Percentiles rank a stretch among this genome's conserved stretches.
phyloP scores from a whole-genome alignment of 1,284 basidiomycete genomes.

The Rhodofomes roseus region DNA sequence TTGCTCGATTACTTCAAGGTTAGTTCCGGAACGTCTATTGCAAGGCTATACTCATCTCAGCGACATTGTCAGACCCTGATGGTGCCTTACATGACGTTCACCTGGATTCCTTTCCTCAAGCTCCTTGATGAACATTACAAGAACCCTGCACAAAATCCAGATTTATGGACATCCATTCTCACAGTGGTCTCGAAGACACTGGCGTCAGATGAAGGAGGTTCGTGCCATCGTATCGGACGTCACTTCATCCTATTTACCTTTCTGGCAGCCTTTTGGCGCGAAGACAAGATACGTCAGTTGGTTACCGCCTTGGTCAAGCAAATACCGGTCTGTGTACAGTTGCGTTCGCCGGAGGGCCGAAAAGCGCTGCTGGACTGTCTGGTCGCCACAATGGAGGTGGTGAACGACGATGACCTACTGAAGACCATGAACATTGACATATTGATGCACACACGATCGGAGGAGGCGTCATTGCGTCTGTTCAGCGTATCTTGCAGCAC shows the following conservation, averaged over 20 bases:
- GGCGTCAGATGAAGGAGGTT: constrained; percentile 78
- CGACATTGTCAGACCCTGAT: constrained; percentile 62
- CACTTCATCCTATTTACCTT: not conserved
- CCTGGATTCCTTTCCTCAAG: constrained; percentile 69
- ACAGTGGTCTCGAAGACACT: constrained; percentile 69
- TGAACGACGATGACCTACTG: constrained; percentile 61
- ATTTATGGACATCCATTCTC: constrained; percentile 68
- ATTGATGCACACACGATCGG: constrained; percentile 86
- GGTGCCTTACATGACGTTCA: constrained; percentile 84
- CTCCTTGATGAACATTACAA: constrained; percentile 52
- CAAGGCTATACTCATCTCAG: not conserved
- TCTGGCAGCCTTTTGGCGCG: constrained; percentile 79
- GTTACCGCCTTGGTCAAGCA: constrained; percentile 61
- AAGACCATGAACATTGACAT: constrained; percentile 82
- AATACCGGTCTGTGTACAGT: constrained; percentile 46
- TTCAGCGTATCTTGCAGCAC: constrained; percentile 70
- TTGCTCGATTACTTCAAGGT: constrained; percentile 87
- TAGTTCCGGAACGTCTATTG: constrained; percentile 11
- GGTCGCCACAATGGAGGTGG: constrained; percentile 49
- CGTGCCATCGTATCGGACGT: constrained; percentile 20
- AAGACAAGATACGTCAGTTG: constrained; percentile 69
- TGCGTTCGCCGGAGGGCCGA: constrained; percentile 37
- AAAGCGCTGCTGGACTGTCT: constrained; percentile 45
- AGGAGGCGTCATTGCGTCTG: constrained; percentile 63
- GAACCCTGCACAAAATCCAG: constrained; percentile 27